Conservation (phyloP, 495 filamentous ascomycete species). For the Elasticomyces elasticus region DNA sequence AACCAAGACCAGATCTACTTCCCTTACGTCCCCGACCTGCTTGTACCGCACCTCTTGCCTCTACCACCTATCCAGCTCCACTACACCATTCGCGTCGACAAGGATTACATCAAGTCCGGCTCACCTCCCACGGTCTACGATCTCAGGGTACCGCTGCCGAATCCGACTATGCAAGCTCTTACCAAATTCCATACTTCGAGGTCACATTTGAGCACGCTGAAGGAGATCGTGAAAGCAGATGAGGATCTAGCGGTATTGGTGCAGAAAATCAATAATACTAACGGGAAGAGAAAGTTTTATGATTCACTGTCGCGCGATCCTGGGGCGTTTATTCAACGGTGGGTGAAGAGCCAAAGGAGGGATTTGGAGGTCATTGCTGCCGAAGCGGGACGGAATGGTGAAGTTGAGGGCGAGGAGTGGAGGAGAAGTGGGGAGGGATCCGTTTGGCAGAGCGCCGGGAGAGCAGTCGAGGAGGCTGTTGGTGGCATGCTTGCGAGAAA, state of each 20-base stretch:
- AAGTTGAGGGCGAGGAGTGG: conserved; percentile 6
- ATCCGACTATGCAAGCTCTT: conserved; percentile 63
- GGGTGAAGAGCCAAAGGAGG: conserved; percentile 78
- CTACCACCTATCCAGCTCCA: conserved; percentile 74
- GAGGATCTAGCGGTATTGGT: conserved; percentile 73
- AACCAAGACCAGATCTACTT: conserved; percentile 70
- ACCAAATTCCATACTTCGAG: conserved; percentile 41
- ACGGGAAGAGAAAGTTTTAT: conserved; percentile 80
- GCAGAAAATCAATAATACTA: conserved; percentile 64
- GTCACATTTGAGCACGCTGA: conserved; percentile 50
- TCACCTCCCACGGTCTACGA: conserved; percentile 64
- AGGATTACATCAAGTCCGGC: conserved; percentile 56
- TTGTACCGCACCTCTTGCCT: conserved; percentile 62
- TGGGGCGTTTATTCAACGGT: conserved; percentile 65
- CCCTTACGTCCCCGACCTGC: conserved; percentile 71
- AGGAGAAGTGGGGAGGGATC: conserved; percentile 6
- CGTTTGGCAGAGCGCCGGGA: conserved; percentile 5
- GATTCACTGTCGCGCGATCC: conserved; percentile 67
- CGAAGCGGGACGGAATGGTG: conserved; percentile 43
- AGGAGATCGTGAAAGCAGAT: conserved; percentile 61
- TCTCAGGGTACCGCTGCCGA: conserved; percentile 72
- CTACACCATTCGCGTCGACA: conserved; percentile 92
- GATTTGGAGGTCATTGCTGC: conserved; percentile 86
- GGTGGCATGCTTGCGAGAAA: conserved; percentile 2
- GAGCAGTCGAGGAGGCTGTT: background rate